phyloP scores from a whole-genome alignment of 192 early-diverging fungal genomes.

The Backusella parvicylindrica region DNA sequence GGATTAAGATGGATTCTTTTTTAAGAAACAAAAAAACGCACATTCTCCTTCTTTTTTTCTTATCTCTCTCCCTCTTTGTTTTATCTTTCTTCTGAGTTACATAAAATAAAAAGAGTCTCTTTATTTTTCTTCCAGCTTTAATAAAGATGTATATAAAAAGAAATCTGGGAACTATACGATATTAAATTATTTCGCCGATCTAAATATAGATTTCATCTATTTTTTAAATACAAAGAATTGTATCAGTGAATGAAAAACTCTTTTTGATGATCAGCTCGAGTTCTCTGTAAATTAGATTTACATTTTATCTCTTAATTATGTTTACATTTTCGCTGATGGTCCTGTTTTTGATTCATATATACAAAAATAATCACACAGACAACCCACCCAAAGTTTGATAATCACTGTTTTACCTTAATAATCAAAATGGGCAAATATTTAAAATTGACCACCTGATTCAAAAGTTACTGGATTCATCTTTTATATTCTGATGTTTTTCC shows the following conservation, averaged over 20 bases:
- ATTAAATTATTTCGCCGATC: background rate
- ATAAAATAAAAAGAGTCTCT: background rate
- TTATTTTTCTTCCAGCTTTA: background rate
- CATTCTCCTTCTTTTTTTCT: background rate
- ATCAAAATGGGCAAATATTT: background rate
- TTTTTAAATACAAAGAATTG: background rate
- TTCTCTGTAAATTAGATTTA: background rate
- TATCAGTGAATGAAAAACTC: background rate
- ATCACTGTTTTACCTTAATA: background rate
- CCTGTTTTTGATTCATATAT: background rate
- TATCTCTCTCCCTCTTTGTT: background rate
- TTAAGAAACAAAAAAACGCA: too few relatives aligned
- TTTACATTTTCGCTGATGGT: background rate
- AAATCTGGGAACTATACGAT: background rate
- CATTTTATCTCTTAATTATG: background rate
- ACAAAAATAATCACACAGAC: background rate
- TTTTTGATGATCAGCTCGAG: background rate
- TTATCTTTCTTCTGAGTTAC: background rate
- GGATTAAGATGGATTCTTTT: too few relatives aligned
- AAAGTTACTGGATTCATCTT: background rate
- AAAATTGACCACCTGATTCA: background rate
- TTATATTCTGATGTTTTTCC: too few relatives aligned
- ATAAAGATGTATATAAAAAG: background rate
- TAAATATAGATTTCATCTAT: background rate
- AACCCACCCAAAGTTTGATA: background rate